Conservation (phyloP, 1,139 yeast genomes). For the Casaregolazyma suthepensis region DNA sequence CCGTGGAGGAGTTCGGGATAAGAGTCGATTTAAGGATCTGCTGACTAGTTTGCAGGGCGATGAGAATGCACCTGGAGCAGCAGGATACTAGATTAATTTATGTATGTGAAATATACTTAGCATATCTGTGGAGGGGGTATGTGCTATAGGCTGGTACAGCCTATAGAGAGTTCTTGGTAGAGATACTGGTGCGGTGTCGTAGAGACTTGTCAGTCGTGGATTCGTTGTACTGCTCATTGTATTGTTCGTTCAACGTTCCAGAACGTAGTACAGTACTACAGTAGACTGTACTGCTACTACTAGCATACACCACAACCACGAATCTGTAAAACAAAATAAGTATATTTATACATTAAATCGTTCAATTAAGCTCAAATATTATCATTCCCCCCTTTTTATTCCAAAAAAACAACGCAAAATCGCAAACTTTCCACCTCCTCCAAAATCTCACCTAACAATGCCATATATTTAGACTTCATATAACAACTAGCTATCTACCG, state of each 20-base stretch:
- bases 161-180: too few species aligned
- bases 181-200: too few species aligned
- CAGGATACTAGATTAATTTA: conserved; percentile 37
- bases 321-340: too few species aligned
- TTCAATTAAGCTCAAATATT: not conserved
- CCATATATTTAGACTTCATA: not conserved
- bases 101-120: not conserved
- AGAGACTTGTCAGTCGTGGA: too few species aligned
- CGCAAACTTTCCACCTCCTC: not conserved
- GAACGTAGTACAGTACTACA: too few species aligned
- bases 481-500: not conserved
- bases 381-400: not conserved
- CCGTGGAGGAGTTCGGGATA: conserved; percentile 50
- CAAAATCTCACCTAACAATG: not conserved
- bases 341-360: not conserved
- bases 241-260: too few species aligned
- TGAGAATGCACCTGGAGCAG: conserved; percentile 68
- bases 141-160: too few species aligned
- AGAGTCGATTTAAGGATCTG: conserved; percentile 64
- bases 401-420: not conserved
- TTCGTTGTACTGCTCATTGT: too few species aligned
- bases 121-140: not conserved
- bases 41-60: conserved; percentile 63
- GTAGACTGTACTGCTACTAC: too few species aligned
- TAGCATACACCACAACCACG: too few species aligned